Evolutionary conservation across 495 filamentous ascomycete species (phyloP).

Genomic region (Talaromyces liani): DNA sequence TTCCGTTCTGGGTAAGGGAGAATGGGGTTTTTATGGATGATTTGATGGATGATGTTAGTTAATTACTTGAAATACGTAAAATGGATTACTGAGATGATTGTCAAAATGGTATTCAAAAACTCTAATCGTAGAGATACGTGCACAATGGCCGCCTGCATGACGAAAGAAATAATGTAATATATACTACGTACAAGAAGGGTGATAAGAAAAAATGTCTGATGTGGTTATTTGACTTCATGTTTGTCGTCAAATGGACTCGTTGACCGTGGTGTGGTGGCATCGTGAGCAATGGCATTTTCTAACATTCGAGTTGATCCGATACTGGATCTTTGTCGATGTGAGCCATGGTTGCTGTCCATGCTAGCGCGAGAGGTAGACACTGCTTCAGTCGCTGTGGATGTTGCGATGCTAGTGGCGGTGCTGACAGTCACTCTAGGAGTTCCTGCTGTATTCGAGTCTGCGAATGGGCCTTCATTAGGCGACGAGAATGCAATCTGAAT

Average conservation of each 20-base stretch:
- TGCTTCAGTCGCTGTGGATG: background rate
- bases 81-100: background rate
- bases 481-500: slow-evolving; percentile 21
- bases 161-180: slow-evolving; percentile 1
- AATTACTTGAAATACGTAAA: background rate
- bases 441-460: slow-evolving; percentile 37
- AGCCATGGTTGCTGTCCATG: background rate
- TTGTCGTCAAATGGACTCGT: slow-evolving; percentile 40
- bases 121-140: background rate
- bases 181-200: background rate
- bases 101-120: background rate
- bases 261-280: slow-evolving; percentile 10
- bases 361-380: background rate
- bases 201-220: background rate
- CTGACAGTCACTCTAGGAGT: slow-evolving; percentile 1
- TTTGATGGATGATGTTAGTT: slow-evolving; percentile 5
- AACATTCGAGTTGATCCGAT: slow-evolving; percentile 19
- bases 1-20: slow-evolving; percentile 4
- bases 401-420: background rate
- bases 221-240: slow-evolving; percentile 52
- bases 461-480: slow-evolving; percentile 50
- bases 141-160: background rate
- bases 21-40: slow-evolving; percentile 9
- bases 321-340: slow-evolving; percentile 14
- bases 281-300: slow-evolving; percentile 12